These are phyloP conservation scores for Cryphonectria radicalis DNA, from an alignment of 2,329 filamentous ascomycete genomes.

Conservation along the genomic window DNA sequence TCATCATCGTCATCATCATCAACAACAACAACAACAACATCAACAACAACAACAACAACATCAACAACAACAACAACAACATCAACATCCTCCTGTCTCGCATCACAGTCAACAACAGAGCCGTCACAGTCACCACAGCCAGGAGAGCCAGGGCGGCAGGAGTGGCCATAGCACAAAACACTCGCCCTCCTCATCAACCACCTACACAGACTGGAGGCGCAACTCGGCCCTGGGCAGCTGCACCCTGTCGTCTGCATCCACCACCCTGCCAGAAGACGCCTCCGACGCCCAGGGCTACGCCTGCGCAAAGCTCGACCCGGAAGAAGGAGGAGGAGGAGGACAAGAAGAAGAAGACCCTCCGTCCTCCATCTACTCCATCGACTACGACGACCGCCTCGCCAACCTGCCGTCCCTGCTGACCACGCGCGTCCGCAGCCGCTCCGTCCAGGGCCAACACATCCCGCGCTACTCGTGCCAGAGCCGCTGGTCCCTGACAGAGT, in stretches of 20 bases:
- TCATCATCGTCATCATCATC: constrained; percentile 41
- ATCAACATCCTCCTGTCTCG: too few species aligned
- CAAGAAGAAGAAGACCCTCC: constrained; percentile 6
- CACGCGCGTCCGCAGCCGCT: constrained; percentile 7
- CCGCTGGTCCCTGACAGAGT: constrained; percentile 29
- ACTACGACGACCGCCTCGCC: constrained; percentile 4
- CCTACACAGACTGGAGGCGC: constrained; percentile 52
- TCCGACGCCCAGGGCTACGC: constrained; percentile 29
- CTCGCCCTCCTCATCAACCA: constrained; percentile 35
- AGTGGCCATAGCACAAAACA: background rate
- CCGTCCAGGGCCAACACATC: constrained; percentile 21
- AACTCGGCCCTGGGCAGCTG: constrained; percentile 57
- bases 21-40: constrained; percentile 45
- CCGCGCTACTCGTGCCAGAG: constrained; percentile 26
- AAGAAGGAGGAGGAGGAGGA: background rate
- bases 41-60: too few species aligned
- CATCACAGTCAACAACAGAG: background rate
- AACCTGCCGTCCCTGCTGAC: constrained; percentile 6
- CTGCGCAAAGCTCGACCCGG: constrained; percentile 17
- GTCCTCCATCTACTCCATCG: constrained; percentile 19
- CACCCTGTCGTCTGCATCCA: constrained; percentile 47
- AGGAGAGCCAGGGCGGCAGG: constrained; percentile 32
- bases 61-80: too few species aligned
- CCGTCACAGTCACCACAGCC: constrained; percentile 46
- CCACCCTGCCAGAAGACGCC: constrained; percentile 35